Evolutionary conservation across 305 asterid species (phyloP), one percentile per base, ranked within the genome.

Genomic region (Ilex paraguariensis): DNA sequence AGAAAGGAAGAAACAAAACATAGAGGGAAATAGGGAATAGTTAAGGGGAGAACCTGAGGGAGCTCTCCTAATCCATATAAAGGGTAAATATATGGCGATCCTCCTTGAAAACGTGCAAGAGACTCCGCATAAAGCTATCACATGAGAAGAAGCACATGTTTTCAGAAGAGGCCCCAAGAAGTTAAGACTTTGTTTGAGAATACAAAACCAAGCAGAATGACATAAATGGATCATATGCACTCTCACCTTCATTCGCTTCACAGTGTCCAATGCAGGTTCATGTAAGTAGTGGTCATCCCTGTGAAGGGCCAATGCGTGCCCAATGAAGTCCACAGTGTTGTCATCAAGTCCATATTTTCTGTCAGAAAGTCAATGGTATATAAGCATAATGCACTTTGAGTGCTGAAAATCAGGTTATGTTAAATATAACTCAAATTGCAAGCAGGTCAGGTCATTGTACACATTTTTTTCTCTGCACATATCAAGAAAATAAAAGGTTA

Each of bases 71-170:
- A 82, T 59, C 98, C 98, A 65, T 93, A 93, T 72, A 93, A 60
- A 58, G 98, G 98, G 64, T 93, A 93, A 77, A 93, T 90, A 75
- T 93, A 93, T 31, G 98, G 97, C 55, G 98, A 93, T 67, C 97
- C 96, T 77, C 97, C 98, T 64, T 93, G 90, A 83, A 93, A 93
- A 68, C 98, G 97, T 49, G 90, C 88, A 48, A 93, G 68, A 67
- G 96, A 87, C 77, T 93, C 98, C 31, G 95, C 82, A 66, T 90
- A 93, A 70, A 93, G 95, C 98, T 93, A 65, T 66, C 64, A 77
- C 61, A 62, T 31, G 13, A 66, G 57, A n/a, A 65, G 56, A 69
- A 66, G 49, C 30, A 66, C 55, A 74, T 15, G 74, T 66, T 45
- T 56, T 36, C 42, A 36, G 42, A 8, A 5, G 4, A 36, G 42